A percentile compares a stretch with the other conserved stretches of the same genome.
These are phyloP conservation scores for Alternaria atra DNA, from an alignment of 2,329 filamentous ascomycete species.

Conservation along the genomic window DNA sequence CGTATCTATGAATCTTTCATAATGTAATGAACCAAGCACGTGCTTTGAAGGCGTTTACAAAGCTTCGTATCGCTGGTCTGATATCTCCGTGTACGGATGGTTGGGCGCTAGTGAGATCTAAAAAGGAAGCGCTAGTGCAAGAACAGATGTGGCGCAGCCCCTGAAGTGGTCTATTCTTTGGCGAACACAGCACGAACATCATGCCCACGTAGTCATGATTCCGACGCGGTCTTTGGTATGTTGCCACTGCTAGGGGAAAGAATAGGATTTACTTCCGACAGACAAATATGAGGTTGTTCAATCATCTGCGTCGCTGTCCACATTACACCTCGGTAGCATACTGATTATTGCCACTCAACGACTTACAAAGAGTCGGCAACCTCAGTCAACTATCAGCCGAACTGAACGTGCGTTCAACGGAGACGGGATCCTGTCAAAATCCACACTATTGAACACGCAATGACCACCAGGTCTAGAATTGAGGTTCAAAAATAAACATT, in stretches of 20 bases:
- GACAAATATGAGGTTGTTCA: not conserved
- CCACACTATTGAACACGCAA: slow-evolving; percentile 18
- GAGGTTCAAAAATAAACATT: slow-evolving; percentile 3
- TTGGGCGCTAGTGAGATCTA: slow-evolving; percentile 2
- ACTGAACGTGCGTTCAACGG: slow-evolving; percentile 5
- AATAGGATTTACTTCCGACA: not conserved
- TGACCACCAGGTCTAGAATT: slow-evolving; percentile 14
- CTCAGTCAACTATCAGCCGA: not conserved
- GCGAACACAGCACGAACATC: slow-evolving; percentile 15
- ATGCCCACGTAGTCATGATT: not conserved
- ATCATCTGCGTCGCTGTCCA: not conserved
- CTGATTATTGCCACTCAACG: not conserved
- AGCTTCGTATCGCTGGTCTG: slow-evolving; percentile 3
- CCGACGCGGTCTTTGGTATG: not conserved
- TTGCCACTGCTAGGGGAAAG: not conserved
- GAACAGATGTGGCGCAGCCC: slow-evolving; percentile 17
- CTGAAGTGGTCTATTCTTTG: slow-evolving; percentile 17
- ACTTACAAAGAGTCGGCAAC: not conserved
- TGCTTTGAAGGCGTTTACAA: not conserved
- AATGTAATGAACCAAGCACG: not conserved
- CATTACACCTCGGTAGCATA: not conserved
- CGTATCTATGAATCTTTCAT: not conserved
- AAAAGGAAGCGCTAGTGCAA: slow-evolving; percentile 10
- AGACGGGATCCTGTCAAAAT: slow-evolving; percentile 6
- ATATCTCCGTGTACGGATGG: slow-evolving; percentile 4